phyloP scores from a whole-genome alignment of 176 grass and related monocot species.

The Musa acuminata region DNA sequence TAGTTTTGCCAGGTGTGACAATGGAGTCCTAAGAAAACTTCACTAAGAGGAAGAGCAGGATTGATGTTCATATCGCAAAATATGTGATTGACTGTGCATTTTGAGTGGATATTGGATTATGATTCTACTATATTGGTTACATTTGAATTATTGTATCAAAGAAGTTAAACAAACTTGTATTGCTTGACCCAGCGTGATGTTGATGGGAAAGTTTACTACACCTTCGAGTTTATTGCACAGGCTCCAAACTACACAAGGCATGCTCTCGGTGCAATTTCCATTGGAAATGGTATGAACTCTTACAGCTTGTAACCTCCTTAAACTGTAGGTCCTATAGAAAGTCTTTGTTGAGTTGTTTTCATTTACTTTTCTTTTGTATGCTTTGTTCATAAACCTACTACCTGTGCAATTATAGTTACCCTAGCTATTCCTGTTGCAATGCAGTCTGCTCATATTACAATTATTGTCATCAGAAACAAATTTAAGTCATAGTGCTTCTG shows the following conservation, averaged over 20 bases:
- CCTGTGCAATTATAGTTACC: too few relatives aligned
- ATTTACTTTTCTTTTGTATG: background rate
- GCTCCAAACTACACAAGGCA: constrained; percentile 88
- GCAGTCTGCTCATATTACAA: too few relatives aligned
- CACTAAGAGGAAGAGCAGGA: too few relatives aligned
- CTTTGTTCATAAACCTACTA: background rate
- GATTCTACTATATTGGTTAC: too few relatives aligned
- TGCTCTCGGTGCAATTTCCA: constrained; percentile 67
- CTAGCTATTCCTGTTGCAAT: too few relatives aligned
- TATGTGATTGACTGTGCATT: too few relatives aligned
- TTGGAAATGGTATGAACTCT: constrained; percentile 66
- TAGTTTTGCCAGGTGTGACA: too few relatives aligned
- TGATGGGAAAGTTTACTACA: constrained; percentile 89
- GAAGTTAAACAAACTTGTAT: background rate
- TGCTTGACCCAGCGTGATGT: constrained; percentile 38
- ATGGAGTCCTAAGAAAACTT: too few relatives aligned
- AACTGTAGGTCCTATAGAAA: background rate
- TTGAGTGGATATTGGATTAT: too few relatives aligned
- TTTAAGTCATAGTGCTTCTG: too few relatives aligned
- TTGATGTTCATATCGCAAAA: too few relatives aligned
- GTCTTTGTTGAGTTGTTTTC: background rate
- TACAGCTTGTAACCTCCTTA: background rate
- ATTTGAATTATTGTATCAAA: background rate
- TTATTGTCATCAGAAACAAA: too few relatives aligned
- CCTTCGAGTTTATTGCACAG: constrained; percentile 79